Percentiles rank a stretch among this genome's conserved stretches.
Conservation (phyloP, 139 green algal genomes). For the Micromonas commoda region DNA sequence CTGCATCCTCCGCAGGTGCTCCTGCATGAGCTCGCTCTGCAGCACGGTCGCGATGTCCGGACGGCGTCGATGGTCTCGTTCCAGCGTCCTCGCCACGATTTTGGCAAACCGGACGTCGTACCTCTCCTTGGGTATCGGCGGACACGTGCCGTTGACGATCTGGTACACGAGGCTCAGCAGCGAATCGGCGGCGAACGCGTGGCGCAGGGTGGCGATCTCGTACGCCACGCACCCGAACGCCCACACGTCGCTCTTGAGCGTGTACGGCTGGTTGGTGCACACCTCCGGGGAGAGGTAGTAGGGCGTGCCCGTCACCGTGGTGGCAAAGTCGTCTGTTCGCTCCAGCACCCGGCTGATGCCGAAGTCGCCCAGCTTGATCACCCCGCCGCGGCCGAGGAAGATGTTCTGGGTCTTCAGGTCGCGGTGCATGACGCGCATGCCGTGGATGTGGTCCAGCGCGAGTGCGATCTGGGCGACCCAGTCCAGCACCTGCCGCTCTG, state of each 20-base stretch:
- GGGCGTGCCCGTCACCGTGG: conserved; percentile 11
- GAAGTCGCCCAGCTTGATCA: conserved; percentile 35
- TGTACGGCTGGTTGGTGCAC: conserved; percentile 34
- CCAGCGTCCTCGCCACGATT: neutral
- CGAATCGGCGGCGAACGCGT: conserved; percentile 25
- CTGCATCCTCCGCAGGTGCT: neutral
- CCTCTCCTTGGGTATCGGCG: conserved; percentile 3
- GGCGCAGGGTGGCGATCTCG: conserved; percentile 26
- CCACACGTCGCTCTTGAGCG: conserved; percentile 29
- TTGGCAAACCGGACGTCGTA: neutral
- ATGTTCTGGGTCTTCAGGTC: conserved; percentile 43
- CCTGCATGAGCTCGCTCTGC: neutral
- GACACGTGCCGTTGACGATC: conserved; percentile 5
- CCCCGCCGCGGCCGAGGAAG: conserved; percentile 24
- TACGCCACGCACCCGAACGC: conserved; percentile 29
- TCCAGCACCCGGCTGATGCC: conserved; percentile 33
- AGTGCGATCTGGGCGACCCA: conserved; percentile 33
- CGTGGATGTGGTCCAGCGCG: conserved; percentile 33
- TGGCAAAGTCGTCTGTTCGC: conserved; percentile 21
- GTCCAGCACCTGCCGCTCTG: conserved; percentile 13
- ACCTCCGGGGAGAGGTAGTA: conserved; percentile 31
- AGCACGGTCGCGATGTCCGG: neutral
- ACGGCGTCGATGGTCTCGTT: neutral
- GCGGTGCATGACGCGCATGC: conserved; percentile 32
- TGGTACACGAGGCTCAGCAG: conserved; percentile 28